These are phyloP conservation scores for Cladosporium sphaerospermum DNA, from an alignment of 2,329 filamentous ascomycete genomes.

Conservation along the genomic window DNA sequence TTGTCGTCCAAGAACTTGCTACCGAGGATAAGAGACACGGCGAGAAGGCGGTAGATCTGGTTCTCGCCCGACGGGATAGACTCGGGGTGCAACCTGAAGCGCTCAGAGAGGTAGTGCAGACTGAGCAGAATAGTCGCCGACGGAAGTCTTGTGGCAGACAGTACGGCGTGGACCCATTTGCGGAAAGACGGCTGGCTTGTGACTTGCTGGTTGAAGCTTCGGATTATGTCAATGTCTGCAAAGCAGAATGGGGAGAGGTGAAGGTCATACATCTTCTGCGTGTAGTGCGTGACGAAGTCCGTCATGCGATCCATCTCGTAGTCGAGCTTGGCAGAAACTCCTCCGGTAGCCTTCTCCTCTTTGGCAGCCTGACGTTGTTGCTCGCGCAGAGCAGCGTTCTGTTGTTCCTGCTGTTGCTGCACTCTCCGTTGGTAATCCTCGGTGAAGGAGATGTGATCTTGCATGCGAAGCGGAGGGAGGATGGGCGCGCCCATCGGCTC, in stretches of 20 bases:
- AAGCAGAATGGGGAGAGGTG: conserved; percentile 50
- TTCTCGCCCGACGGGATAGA: conserved; percentile 46
- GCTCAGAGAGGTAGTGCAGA: conserved; percentile 79
- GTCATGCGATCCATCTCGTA: conserved; percentile 97
- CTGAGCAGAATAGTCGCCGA: conserved; percentile 87
- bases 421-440: conserved; percentile 33
- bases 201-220: conserved; percentile 57
- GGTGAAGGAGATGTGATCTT: conserved; percentile 33
- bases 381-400: conserved; percentile 26
- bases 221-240: conserved; percentile 57
- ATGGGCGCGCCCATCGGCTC: conserved; percentile 40
- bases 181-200: conserved; percentile 68
- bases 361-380: conserved; percentile 41
- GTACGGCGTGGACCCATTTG: conserved; percentile 86
- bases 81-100: conserved; percentile 48
- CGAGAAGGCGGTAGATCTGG: conserved; percentile 81
- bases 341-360: conserved; percentile 66
- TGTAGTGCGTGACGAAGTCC: conserved; percentile 89
- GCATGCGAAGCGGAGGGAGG: conserved; percentile 42
- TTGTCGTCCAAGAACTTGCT: conserved; percentile 97
- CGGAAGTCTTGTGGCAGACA: conserved; percentile 82
- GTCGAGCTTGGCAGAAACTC: conserved; percentile 88
- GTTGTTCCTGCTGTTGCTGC: conserved; percentile 38
- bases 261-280: conserved; percentile 62
- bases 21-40: conserved; percentile 74